Base-by-base conservation (phyloP, 495 filamentous ascomycete species). In the Daldinia loculata region DNA sequence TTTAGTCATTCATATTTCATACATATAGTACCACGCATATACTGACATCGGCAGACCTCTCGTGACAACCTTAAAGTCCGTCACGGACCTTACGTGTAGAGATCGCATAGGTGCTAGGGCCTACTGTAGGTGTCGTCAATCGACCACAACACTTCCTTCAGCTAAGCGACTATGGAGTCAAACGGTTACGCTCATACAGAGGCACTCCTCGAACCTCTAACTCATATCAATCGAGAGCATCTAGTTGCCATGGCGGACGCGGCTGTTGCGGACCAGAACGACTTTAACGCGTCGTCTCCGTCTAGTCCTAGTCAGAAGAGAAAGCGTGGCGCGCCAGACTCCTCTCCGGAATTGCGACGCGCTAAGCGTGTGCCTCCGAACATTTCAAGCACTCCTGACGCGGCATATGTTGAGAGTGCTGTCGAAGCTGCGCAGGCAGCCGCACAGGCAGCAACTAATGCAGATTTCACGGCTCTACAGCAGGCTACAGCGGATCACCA, bases 381-480 rank as follows among this genome's bases (percentile, higher is more conserved):
- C 34, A 81, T 84, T 72, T 73, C 80, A 0, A 67, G 74, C 32
- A 56, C 79, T 6, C 76, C 76, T 5, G 72, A 83, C 24, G 63
- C 82, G 3, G 75, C 80, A 15, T 85, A 82, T 63, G 76, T 85
- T 0, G 80, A 83, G 61, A 77, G 79, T 60, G 79, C 82, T 22
- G 81, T 83, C 41, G 79, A 79, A 72, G 79, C 82, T n/a, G 82
- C 82, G 5, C 81, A 85, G 65, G 75, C 75, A 30, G 83, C 82
- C 4, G 81, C 81, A 11, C 81, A 78, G 34, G 77, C 77, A 12
- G 76, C 75, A 15, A 77, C 75, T 15, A 75, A 74, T 27, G 82
- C 82, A 24, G 85, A 87, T 63, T 86, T 85, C 63, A 81, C 74
- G 60, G 80, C 80, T 14, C 79, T 88, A 11, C 84, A 84, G 43